Evolutionary conservation across 306 rosid species (phyloP).

Genomic region (Lupinus albus): DNA sequence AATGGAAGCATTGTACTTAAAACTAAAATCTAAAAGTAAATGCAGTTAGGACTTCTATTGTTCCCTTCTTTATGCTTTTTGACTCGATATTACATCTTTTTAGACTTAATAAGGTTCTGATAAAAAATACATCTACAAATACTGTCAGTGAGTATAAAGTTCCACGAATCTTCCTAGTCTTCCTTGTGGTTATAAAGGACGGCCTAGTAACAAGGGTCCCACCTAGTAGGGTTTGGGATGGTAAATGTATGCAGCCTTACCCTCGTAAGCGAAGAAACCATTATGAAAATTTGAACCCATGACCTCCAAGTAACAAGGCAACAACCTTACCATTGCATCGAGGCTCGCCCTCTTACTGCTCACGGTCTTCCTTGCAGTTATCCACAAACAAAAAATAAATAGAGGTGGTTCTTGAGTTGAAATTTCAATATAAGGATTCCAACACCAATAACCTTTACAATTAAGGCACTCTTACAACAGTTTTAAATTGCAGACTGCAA

Average conservation of each 20-base stretch:
- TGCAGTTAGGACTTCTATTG: not conserved
- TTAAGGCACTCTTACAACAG: not conserved
- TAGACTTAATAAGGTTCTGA: not conserved
- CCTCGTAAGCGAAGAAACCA: too few relatives aligned
- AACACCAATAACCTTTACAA: not conserved
- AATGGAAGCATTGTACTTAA: slow-evolving; percentile 4
- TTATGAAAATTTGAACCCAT: too few relatives aligned
- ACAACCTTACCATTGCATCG: too few relatives aligned
- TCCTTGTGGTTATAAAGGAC: slow-evolving; percentile 10
- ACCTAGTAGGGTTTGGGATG: too few relatives aligned
- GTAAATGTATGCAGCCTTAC: too few relatives aligned
- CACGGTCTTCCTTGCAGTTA: slow-evolving; percentile 18
- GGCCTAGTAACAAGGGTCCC: too few relatives aligned
- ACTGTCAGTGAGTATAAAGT: not conserved
- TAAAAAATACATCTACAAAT: not conserved
- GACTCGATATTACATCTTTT: not conserved
- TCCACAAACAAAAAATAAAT: not conserved
- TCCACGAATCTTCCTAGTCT: slow-evolving; percentile 10
- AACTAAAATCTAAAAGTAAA: not conserved
- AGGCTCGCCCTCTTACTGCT: too few relatives aligned
- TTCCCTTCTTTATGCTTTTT: slow-evolving; percentile 19
- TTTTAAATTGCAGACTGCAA: too few relatives aligned
- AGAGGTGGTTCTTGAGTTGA: not conserved
- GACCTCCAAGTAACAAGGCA: too few relatives aligned
- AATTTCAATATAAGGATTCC: slow-evolving; percentile 12